These are phyloP conservation scores for Thermomyces lanuginosus DNA, from an alignment of 2,329 filamentous ascomycete genomes.

Conservation along the genomic window DNA sequence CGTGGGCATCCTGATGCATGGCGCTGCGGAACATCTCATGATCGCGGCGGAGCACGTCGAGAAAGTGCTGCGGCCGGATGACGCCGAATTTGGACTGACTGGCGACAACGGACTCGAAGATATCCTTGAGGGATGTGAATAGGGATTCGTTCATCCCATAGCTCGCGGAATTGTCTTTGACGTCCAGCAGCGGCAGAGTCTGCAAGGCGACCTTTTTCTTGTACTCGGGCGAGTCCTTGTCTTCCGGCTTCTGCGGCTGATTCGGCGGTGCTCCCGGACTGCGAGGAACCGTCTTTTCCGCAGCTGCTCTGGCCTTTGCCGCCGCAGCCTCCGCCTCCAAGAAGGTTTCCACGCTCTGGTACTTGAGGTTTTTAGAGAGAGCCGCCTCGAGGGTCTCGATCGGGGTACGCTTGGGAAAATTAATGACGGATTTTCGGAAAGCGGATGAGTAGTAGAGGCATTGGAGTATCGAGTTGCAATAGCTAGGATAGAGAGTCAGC, in stretches of 20 bases:
- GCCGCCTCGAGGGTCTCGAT: constrained; percentile 51
- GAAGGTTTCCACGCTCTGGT: constrained; percentile 43
- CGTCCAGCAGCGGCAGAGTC: constrained; percentile 69
- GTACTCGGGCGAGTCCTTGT: constrained; percentile 90
- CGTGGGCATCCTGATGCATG: constrained; percentile 97
- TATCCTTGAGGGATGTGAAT: constrained; percentile 88
- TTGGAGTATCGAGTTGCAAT: constrained; percentile 96
- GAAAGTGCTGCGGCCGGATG: constrained; percentile 76
- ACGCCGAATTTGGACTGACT: constrained; percentile 73
- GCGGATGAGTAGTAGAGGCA: constrained; percentile 89
- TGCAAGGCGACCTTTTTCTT: constrained; percentile 94
- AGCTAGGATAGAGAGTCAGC: constrained; percentile 40
- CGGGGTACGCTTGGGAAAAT: constrained; percentile 62
- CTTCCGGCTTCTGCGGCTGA: constrained; percentile 56
- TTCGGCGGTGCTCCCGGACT: constrained; percentile 39
- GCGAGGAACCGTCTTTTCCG: constrained; percentile 17
- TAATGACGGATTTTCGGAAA: constrained; percentile 87
- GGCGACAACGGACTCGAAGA: constrained; percentile 77
- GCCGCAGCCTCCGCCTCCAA: constrained; percentile 34
- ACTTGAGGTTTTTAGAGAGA: constrained; percentile 32
- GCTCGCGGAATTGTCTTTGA: constrained; percentile 61
- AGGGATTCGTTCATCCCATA: constrained; percentile 92
- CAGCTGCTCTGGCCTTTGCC: constrained; percentile 30
- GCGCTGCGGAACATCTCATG: constrained; percentile 95
- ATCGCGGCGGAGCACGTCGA: constrained; percentile 83